These are phyloP conservation scores for Sphenostylis stenocarpa DNA, from an alignment of 306 rosid genomes.

Conservation along the genomic window DNA sequence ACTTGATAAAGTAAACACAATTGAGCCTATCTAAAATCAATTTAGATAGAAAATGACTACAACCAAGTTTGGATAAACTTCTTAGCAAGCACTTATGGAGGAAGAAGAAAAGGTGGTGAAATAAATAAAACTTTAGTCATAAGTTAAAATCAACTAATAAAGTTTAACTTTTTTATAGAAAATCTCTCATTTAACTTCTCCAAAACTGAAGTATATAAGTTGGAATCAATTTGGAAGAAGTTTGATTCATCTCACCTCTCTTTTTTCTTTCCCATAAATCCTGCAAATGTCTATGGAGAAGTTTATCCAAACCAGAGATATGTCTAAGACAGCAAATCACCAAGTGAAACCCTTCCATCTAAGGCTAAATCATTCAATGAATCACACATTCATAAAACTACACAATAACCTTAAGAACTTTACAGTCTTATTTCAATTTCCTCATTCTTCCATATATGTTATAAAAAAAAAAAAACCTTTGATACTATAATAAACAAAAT, in stretches of 20 bases:
- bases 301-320: not conserved
- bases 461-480: no score
- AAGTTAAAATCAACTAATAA: not conserved
- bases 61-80: not conserved
- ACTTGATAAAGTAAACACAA: not conserved
- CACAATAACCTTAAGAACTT: no score
- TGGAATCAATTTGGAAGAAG: not conserved
- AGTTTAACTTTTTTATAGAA: not conserved
- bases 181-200: not conserved
- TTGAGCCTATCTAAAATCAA: slow-evolving; percentile 2
- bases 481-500: no score
- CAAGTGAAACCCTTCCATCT: no score
- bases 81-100: not conserved
- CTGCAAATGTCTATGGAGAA: not conserved
- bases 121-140: not conserved
- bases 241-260: not conserved
- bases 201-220: not conserved
- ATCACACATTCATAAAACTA: no score
- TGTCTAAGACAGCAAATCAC: slow-evolving; percentile 14
- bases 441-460: no score
- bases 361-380: no score
- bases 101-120: not conserved
- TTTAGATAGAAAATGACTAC: slow-evolving; percentile 1
- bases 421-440: no score
- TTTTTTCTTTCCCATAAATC: not conserved